Evolutionary conservation across 2,329 filamentous ascomycete species (phyloP), one percentile per base, ranked within the genome.

Genomic region (Aspergillus thermomutatus): DNA sequence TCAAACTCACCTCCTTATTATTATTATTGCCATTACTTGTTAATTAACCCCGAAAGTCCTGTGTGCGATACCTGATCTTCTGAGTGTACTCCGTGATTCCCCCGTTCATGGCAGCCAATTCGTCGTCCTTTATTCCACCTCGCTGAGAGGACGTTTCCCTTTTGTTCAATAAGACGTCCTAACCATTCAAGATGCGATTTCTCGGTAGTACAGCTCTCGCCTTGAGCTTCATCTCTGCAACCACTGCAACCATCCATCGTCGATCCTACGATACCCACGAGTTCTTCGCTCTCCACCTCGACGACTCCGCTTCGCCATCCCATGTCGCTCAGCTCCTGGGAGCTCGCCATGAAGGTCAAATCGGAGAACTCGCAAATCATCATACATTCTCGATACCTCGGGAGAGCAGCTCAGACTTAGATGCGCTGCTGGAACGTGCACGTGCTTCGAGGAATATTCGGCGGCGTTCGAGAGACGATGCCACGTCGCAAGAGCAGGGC

Each of bases 271-370:
- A 89, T 50, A 81, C 83, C 41, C 86, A 92, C 75, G 93, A 99
- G 75, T 97, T 96, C 77, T 97, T 97, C 73, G 92, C 95, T 62
- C 81, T 99, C 49, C 90, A 97, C 64, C 83, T 99, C 68, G 84
- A 88, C 57, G 77, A 83, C 11, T 79, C 83, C 40, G 80, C 83
- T 6, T 81, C 85, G 14, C 91, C 92, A 17, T 80, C 88, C 43
- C 64, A 73, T 23, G 80, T 97, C 61, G 92, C 92, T 27, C 77
- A 79, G 48, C 82, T 85, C 23, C 79, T 99, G 8, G 91, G 90
- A 21, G 80, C 96, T 49, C 81, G 83, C 47, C 87, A 96, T 73
- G 90, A 97, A 67, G 93, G 93, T 40, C 84, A 84, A 49, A 81
- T 97, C 19, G 89, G 90, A 63, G 84, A 90, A 68, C 82, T 99